Conservation (phyloP, 108 stramenopile genomes). For the Pseudonitzschia pungens region DNA sequence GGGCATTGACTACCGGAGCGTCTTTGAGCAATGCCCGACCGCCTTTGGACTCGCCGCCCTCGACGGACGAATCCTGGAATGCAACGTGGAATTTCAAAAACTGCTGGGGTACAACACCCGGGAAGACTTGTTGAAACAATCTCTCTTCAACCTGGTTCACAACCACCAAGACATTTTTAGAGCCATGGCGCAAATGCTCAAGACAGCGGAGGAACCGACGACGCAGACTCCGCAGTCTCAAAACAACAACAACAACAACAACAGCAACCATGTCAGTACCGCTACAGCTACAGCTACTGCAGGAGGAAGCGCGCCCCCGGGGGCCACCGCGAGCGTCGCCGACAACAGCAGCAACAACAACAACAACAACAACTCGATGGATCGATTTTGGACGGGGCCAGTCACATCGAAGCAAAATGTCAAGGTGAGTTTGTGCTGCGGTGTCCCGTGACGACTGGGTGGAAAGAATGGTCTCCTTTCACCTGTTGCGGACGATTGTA, state of each 20-base stretch:
- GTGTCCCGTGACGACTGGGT: no score
- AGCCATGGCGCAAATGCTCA: conserved; percentile 80
- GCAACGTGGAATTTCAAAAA: conserved; percentile 69
- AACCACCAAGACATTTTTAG: conserved; percentile 81
- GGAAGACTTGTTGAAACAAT: conserved; percentile 52
- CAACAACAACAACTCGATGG: conserved; percentile 4
- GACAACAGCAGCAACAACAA: not conserved
- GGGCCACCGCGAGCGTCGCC: not conserved
- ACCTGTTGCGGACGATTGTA: no score
- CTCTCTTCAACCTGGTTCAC: conserved; percentile 67
- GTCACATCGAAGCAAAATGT: conserved; percentile 34
- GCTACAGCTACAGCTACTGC: not conserved
- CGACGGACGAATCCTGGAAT: conserved; percentile 79
- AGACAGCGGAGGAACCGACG: conserved; percentile 24
- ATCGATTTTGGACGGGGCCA: conserved; percentile 33
- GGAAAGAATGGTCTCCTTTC: no score
- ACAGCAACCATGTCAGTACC: not conserved
- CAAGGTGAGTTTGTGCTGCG: conserved; percentile 23
- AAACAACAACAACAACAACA: not conserved
- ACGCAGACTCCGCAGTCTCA: not conserved
- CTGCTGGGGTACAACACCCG: conserved; percentile 47
- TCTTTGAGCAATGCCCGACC: conserved; percentile 73
- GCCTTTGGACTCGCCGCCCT: conserved; percentile 77
- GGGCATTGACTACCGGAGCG: conserved; percentile 70
- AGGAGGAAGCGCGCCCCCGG: not conserved